Evolutionary conservation across 1,139 yeast species (phyloP), one percentile per base, ranked within the genome.

Genomic region (Blastobotrys buckinghamii): DNA sequence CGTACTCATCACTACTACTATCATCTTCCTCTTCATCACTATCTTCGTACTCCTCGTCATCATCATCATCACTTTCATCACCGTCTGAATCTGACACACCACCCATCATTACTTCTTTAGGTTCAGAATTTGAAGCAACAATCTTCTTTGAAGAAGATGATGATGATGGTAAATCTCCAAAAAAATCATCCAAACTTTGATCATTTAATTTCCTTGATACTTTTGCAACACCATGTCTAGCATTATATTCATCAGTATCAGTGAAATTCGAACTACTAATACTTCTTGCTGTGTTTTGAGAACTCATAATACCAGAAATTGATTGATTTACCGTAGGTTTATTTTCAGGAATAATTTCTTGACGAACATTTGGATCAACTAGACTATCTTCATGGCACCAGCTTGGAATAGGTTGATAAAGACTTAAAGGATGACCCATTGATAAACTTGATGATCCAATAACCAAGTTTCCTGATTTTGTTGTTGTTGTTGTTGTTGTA

Each of bases 121-220:
- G 57, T 38, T 26, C 24, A n/a, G 41, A n/a, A n/a, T n/a, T n/a
- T n/a, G n/a, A n/a, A n/a, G n/a, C n/a, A n/a, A 16, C 3, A 63
- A 66, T 12, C 55, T 65, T 2, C 42, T 58, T 44, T 67, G 62
- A 3, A 19, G 24, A n/a, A n/a, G n/a, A 15, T 17, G 32, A 12
- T 6, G 42, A 6, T 50, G 59, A 55, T 12, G 40, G 33, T 16
- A 44, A 19, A 45, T 79, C 83, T 17, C 84, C 86, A 60, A 89
- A 84, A 63, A 88, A 88, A 53, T 89, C 96, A 60, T 89, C 96
- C 55, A 89, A 69, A 51, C 88, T 86, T 65, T 84, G 95, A 44
- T 84, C 69, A 55, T 77, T 78, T 60, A 81, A 75, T 58, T 65
- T 78, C 57, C 32, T 52, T 53, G 7, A 5, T 1, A 8, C 54